Evolutionary conservation across 441 rosid genomes (phyloP).

Genomic region (California macrophylla): DNA sequence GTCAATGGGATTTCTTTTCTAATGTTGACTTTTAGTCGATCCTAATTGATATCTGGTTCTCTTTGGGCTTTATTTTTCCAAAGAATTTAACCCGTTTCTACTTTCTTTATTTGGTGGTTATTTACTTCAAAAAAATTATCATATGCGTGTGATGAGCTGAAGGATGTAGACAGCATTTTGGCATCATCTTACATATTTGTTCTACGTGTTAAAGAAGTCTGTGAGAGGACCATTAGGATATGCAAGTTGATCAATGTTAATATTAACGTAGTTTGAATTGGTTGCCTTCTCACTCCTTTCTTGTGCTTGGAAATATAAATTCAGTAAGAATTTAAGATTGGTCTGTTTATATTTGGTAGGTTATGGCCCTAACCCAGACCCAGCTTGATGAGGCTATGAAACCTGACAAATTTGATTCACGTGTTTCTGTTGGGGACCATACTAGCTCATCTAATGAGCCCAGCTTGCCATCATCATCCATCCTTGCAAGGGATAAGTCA

Average conservation of each 20-base stretch:
- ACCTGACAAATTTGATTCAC: conserved; percentile 56
- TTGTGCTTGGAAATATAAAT: not conserved
- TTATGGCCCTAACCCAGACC: conserved; percentile 70
- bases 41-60: not conserved
- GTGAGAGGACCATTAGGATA: not conserved
- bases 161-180: too few relatives aligned
- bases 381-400: conserved; percentile 93
- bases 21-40: not conserved
- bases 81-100: not conserved
- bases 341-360: conserved; percentile 38
- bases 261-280: not conserved
- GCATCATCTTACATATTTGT: too few relatives aligned
- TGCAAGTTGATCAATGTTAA: not conserved
- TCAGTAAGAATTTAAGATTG: conserved; percentile 16
- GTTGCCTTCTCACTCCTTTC: not conserved
- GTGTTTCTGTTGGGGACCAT: conserved; percentile 59
- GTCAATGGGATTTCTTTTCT: not conserved
- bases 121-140: too few relatives aligned
- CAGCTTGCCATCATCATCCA: conserved; percentile 41
- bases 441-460: conserved; percentile 41
- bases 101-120: too few relatives aligned
- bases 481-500: conserved; percentile 49
- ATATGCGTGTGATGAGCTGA: too few relatives aligned
- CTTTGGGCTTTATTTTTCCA: not conserved
- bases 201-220: too few relatives aligned